A percentile compares a stretch with the other conserved stretches of the same genome.
phyloP scores from a whole-genome alignment of 371 early-diverging fungal genomes.

The Mucor saturninus region DNA sequence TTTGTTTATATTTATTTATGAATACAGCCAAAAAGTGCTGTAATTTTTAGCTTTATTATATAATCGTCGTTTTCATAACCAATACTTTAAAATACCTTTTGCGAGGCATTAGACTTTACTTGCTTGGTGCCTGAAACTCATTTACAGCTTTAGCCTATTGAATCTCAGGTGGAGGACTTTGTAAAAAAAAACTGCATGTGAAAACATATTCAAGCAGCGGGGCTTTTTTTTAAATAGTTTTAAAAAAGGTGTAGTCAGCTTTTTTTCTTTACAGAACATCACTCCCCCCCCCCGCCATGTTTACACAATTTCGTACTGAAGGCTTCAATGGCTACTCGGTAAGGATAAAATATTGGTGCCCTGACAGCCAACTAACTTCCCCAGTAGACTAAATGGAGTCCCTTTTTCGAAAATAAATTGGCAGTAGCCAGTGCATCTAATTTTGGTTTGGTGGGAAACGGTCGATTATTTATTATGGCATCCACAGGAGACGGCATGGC shows the following conservation, averaged over 20 bases:
- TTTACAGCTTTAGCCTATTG: too few relatives aligned
- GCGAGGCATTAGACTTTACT: too few relatives aligned
- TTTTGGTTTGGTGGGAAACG: slow-evolving; percentile 96
- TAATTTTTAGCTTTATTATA: too few relatives aligned
- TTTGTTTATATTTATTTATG: too few relatives aligned
- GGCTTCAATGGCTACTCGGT: slow-evolving; percentile 73
- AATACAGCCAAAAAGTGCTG: too few relatives aligned
- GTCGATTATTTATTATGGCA: slow-evolving; percentile 74
- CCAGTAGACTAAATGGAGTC: slow-evolving; percentile 83
- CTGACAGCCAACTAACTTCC: too few relatives aligned
- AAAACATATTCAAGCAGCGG: too few relatives aligned
- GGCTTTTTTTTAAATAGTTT: background rate
- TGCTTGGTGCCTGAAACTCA: too few relatives aligned
- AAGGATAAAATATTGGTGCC: slow-evolving; percentile 6
- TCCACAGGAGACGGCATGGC: slow-evolving; percentile 56
- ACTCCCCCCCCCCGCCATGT: slow-evolving; percentile 40
- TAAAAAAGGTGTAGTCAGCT: slow-evolving; percentile 27
- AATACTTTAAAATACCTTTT: too few relatives aligned
- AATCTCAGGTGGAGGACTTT: too few relatives aligned
- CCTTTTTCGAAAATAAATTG: slow-evolving; percentile 88
- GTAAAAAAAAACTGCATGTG: too few relatives aligned
- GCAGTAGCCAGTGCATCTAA: slow-evolving; percentile 92
- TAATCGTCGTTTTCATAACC: too few relatives aligned
- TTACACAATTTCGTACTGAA: slow-evolving; percentile 63
- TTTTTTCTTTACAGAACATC: slow-evolving; percentile 8